Evolutionary conservation across 139 green algal genomes (phyloP).

Genomic region (Ostreobium quekettii): DNA sequence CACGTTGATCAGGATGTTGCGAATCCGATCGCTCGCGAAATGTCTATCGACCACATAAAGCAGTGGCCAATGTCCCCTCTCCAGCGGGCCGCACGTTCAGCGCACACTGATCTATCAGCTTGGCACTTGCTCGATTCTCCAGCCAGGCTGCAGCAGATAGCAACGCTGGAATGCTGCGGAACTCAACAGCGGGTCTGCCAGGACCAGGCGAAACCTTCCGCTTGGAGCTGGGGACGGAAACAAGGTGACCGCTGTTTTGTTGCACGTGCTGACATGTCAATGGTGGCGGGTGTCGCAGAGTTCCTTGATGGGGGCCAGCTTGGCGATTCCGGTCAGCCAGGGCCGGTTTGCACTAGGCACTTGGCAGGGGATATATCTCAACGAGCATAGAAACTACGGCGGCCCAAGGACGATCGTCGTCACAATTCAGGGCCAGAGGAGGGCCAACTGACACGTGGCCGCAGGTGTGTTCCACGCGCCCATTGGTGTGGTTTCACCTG

Average conservation of each 20-base stretch:
- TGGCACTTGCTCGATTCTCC: too few species aligned
- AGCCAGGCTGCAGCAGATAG: not conserved
- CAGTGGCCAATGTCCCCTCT: too few species aligned
- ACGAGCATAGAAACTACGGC: conserved; percentile 63
- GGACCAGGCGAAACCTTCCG: not conserved
- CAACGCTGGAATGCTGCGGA: not conserved
- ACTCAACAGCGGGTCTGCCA: not conserved
- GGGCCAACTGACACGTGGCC: too few species aligned
- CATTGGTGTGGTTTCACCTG: too few species aligned
- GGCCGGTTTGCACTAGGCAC: conserved; percentile 55
- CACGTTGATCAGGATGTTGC: too few species aligned
- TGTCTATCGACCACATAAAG: too few species aligned
- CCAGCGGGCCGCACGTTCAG: too few species aligned
- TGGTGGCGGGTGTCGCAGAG: not conserved
- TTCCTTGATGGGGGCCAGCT: conserved; percentile 15
- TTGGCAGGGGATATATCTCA: conserved; percentile 76
- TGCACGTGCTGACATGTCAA: not conserved
- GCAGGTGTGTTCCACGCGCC: too few species aligned
- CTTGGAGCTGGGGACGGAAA: not conserved
- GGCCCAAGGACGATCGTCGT: conserved; percentile 50
- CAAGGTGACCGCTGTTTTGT: not conserved
- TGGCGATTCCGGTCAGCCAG: conserved; percentile 5
- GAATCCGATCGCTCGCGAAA: too few species aligned
- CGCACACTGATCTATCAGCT: too few species aligned
- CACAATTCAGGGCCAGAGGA: conserved; percentile 61